Percentiles rank a stretch among this genome's conserved stretches.
Conservation (phyloP, 441 rosid genomes). For the Lepidium campestre region DNA sequence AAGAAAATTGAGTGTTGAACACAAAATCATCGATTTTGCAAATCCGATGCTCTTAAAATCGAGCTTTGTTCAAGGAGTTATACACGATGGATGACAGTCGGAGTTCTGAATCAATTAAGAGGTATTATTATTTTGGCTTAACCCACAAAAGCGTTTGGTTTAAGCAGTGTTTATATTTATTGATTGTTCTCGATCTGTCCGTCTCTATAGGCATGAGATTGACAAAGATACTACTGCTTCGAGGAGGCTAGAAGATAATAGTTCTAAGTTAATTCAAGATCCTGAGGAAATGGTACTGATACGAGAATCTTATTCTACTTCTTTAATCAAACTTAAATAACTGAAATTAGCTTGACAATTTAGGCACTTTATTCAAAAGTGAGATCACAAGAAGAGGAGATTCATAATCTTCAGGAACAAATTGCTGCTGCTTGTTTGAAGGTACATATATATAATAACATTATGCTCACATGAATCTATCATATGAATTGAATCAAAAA, state of each 20-base stretch:
- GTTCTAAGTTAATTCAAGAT: constrained; percentile 41
- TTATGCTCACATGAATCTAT: neutral
- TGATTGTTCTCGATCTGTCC: constrained; percentile 19
- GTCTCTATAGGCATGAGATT: constrained; percentile 31
- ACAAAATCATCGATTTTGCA: neutral
- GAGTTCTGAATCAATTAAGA: constrained; percentile 34
- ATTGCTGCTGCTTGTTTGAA: constrained; percentile 65
- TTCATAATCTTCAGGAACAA: constrained; percentile 72
- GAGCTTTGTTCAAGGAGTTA: constrained; percentile 31
- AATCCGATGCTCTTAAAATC: constrained; percentile 42
- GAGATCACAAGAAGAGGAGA: constrained; percentile 70
- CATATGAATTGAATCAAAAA: neutral
- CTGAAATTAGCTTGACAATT: constrained; percentile 2
- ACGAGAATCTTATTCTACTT: neutral
- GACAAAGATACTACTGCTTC: constrained; percentile 34
- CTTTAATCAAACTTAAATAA: neutral
- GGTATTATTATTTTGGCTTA: constrained; percentile 29
- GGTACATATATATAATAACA: constrained; percentile 35
- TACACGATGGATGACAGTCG: constrained; percentile 32
- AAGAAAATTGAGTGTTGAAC: neutral
- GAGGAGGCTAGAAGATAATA: constrained; percentile 38
- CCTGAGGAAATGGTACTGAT: constrained; percentile 62
- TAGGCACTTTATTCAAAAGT: constrained; percentile 65
- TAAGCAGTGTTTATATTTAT: neutral
- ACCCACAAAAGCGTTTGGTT: neutral